Percentiles rank a stretch among this genome's conserved stretches.
Conservation (phyloP, 768 basidiomycete species). For the Suillus spraguei region DNA sequence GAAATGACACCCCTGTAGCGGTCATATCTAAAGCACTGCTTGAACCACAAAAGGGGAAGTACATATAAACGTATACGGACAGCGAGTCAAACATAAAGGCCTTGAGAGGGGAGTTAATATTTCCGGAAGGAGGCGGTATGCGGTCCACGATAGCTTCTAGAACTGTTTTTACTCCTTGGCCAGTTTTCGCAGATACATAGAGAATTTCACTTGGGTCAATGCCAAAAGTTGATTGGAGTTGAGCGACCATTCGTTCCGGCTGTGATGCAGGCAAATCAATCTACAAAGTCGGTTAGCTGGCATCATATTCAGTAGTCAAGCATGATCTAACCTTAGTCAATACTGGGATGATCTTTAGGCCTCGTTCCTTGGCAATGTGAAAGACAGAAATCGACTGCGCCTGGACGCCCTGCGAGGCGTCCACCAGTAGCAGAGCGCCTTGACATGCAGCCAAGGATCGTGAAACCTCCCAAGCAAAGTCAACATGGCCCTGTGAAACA, state of each 20-base stretch:
- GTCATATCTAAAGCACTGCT: slow-evolving; percentile 68
- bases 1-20: slow-evolving; percentile 96
- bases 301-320: slow-evolving; percentile 2
- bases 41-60: slow-evolving; percentile 12
- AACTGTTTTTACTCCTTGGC: slow-evolving; percentile 76
- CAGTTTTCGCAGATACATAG: slow-evolving; percentile 91
- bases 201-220: slow-evolving; percentile 75
- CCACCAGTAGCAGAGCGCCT: slow-evolving; percentile 85
- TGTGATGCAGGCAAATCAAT: slow-evolving; percentile 93
- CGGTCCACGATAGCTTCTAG: slow-evolving; percentile 80
- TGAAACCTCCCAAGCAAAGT: slow-evolving; percentile 97
- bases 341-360: slow-evolving; percentile 84
- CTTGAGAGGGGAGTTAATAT: slow-evolving; percentile 57
- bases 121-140: slow-evolving; percentile 78
- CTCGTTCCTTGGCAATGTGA: slow-evolving; percentile 81
- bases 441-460: slow-evolving; percentile 92
- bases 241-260: slow-evolving; percentile 75
- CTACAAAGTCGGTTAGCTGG: slow-evolving; percentile 40
- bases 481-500: slow-evolving; percentile 80
- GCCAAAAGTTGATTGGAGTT: slow-evolving; percentile 83
- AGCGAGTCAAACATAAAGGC: slow-evolving; percentile 93
- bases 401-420: slow-evolving; percentile 97
- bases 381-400: slow-evolving; percentile 97
- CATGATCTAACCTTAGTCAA: slow-evolving; percentile 75
- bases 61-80: slow-evolving; percentile 44